phyloP scores from a whole-genome alignment of 164 flowering plant genomes.

The Paratinospora sagittata region DNA sequence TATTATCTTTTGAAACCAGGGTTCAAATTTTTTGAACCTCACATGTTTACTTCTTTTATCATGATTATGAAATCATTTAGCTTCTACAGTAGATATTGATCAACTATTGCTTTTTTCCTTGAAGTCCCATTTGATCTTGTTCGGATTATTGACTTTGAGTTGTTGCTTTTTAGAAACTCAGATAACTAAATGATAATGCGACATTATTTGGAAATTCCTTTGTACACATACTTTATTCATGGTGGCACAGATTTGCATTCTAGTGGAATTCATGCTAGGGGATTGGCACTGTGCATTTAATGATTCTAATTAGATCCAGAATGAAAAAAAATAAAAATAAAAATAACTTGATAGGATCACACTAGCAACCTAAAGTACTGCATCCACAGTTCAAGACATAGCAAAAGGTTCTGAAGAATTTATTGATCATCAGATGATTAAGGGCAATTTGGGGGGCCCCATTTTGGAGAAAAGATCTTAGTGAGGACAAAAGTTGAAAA shows the following conservation, averaged over 20 bases:
- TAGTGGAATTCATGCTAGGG: neutral
- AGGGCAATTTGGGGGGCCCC: neutral
- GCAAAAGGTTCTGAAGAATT: neutral
- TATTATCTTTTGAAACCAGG: no score
- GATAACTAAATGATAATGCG: neutral
- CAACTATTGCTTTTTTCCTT: neutral
- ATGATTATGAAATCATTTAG: no score
- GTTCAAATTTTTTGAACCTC: no score
- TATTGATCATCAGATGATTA: neutral
- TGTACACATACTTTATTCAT: neutral
- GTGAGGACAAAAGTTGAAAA: no score
- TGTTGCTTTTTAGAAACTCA: neutral
- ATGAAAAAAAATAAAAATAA: no score
- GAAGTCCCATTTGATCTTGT: neutral
- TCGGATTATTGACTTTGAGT: neutral
- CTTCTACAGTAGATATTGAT: neutral
- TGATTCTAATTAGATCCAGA: no score
- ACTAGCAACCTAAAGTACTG: no score
- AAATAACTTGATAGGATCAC: no score
- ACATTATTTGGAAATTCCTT: neutral
- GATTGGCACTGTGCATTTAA: neutral
- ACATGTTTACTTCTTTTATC: no score
- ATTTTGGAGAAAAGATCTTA: no score
- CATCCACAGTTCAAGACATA: neutral
- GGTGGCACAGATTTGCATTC: neutral